Evolutionary conservation across 768 basidiomycete genomes (phyloP), one percentile per base, ranked within the genome.

Genomic region (Agrocybe praecox): DNA sequence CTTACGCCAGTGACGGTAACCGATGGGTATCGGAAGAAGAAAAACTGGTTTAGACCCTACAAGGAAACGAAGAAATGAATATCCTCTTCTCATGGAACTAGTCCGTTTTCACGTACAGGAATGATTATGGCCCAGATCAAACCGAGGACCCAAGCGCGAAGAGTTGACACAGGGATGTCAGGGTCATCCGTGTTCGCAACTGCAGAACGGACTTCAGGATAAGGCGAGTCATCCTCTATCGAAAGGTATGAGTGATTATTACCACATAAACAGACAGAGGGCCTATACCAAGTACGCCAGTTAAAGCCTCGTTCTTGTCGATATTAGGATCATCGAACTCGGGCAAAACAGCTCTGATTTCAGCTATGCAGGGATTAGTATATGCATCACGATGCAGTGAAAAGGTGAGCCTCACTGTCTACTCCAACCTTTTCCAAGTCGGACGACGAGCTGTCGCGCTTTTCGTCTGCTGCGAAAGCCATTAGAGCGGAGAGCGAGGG

Each of bases 101-200:
- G n/a, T 44, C 19, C 18, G 23, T 23, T 9, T 14, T 14, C 18
- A 65, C 71, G n/a, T 32, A 78, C 79, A 5, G 86, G 77, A 52
- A 86, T 77, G 65, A 91, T 60, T 33, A 90, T 80, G 4, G 89
- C 81, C 80, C 83, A 90, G 32, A 81, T 59, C 15, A 94, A 54
- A 48, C 95, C 94, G 46, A 96, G 76, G 6, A 80, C 70, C 88
- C 88, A 90, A 2, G 84, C 80, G 32, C 90, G 85, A 43, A 92
- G 44, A 0, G 89, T 90, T 33, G 75, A 76, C 8, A 80, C 82
- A 8, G 84, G 82, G 57, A 90, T 84, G 43, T 74, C 72, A 33
- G 82, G 80, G 67, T 90, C 88, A 64, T 90, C 89, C 2, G 85
- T 86, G 65, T 87, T 87, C 52, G 86, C 82, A 18, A 88, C 88